Conservation (phyloP, 2,329 filamentous ascomycete genomes). For the Gnomoniopsis smithogilvyi region DNA sequence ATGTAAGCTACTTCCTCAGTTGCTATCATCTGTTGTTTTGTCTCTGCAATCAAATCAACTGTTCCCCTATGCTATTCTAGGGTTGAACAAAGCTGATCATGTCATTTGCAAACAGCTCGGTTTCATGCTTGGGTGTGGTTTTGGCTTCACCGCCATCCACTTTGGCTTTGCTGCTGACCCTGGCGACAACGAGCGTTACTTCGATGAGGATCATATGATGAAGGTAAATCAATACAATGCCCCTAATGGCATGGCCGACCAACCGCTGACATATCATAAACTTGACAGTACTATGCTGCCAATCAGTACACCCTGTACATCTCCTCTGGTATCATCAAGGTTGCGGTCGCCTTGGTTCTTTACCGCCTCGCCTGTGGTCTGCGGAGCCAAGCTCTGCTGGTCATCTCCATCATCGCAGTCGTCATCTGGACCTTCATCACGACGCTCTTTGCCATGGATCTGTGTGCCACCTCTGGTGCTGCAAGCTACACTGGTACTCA, state of each 20-base stretch:
- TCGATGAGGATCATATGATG: slow-evolving; percentile 13
- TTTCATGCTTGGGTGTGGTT: slow-evolving; percentile 24
- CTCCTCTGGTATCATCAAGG: slow-evolving; percentile 29
- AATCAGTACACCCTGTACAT: slow-evolving; percentile 29
- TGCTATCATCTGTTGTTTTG: neutral
- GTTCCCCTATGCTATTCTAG: no score
- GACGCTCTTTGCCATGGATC: slow-evolving; percentile 28
- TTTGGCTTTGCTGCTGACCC: slow-evolving; percentile 27
- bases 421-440: slow-evolving; percentile 12
- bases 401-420: slow-evolving; percentile 19
- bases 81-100: no score
- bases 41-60: no score
- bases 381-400: slow-evolving; percentile 22
- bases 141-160: slow-evolving; percentile 28
- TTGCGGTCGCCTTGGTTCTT: slow-evolving; percentile 31
- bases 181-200: slow-evolving; percentile 23
- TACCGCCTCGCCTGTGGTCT: slow-evolving; percentile 26
- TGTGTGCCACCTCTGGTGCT: slow-evolving; percentile 25
- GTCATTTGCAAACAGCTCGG: slow-evolving; percentile 22
- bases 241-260: fast-evolving
- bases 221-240: neutral
- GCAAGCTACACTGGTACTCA: slow-evolving; percentile 28
- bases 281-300: slow-evolving; percentile 27
- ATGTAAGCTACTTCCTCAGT: slow-evolving; percentile 18
- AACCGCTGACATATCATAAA: slow-evolving; percentile 15